Evolutionary conservation across 2,329 filamentous ascomycete genomes (phyloP), one percentile per base, ranked within the genome.

Genomic region (Aspergillus uvarum): DNA sequence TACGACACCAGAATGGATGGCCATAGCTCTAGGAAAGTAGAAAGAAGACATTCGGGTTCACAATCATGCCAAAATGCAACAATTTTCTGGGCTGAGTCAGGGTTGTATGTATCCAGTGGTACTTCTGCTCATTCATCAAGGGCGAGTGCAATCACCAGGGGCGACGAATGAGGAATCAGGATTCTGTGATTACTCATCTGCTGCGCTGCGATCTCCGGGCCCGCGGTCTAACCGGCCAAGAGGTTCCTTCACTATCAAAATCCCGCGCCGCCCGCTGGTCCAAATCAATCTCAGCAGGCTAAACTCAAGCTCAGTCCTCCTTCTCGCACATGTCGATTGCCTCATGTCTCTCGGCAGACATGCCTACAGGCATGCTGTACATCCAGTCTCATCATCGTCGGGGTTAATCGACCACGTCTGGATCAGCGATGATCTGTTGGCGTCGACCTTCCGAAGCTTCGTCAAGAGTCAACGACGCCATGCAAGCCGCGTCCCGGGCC

Each of bases 401-500:
- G 56, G 66, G 14, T 61, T 67, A 19, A 59, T 67, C 35, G 75
- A 79, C 47, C 68, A 77, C 62, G 66, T 80, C 21, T 82, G 79
- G 79, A 76, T 81, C 56, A 77, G 77, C 62, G 79, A 81, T 56
- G 77, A 79, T 51, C 63, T 79, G 22, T 72, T 81, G 16, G 67
- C 76, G 4, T 70, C 74, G 14, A 79, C 80, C 24, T 86, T 85
- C 72, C 75, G 78, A 56, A 80, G 77, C 49, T 79, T 77, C 61
- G 74, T 74, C 59, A 77, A 75, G 63, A 70, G 74, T 47, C 78
- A 80, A 60, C 78, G 79, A 68, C 81, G 85, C 63, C 77, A 85
- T 81, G 85, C 83, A 65, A 87, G 85, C 76, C 80, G 80, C 64
- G 82, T 86, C 3, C 86, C 86, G 11, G 86, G 86, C 2, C 86